Percentiles rank a stretch among this genome's conserved stretches.
phyloP scores from a whole-genome alignment of 2,329 filamentous ascomycete species.

The Calcarisporium arbuscula region DNA sequence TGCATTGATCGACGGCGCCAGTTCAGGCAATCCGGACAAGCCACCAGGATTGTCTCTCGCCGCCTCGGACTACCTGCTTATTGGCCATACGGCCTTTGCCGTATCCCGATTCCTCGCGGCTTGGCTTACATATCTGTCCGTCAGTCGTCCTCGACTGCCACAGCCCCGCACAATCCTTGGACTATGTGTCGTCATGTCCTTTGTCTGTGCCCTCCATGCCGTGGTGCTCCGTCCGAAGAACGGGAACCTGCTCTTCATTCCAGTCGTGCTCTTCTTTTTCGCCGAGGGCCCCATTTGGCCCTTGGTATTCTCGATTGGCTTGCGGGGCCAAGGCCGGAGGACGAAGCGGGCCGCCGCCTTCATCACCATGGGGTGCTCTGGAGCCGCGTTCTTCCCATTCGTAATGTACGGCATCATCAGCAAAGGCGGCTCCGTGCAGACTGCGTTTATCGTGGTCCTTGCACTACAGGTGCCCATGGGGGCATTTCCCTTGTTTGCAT shows the following conservation, averaged over 20 bases:
- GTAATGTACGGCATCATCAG: slow-evolving; percentile 63
- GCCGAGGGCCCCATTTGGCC: slow-evolving; percentile 81
- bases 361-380: slow-evolving; percentile 69
- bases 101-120: slow-evolving; percentile 65
- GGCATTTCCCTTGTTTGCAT: slow-evolving; percentile 44
- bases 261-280: slow-evolving; percentile 67
- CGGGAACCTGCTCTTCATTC: slow-evolving; percentile 47
- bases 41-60: slow-evolving; percentile 44
- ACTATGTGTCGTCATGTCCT: slow-evolving; percentile 53
- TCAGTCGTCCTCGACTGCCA: slow-evolving; percentile 42
- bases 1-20: slow-evolving; percentile 19
- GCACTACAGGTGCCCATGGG: slow-evolving; percentile 40
- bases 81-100: slow-evolving; percentile 68
- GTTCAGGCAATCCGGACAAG: slow-evolving; percentile 18
- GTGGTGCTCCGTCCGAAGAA: slow-evolving; percentile 38
- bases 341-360: slow-evolving; percentile 74
- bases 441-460: slow-evolving; percentile 59
- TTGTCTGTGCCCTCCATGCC: slow-evolving; percentile 47
- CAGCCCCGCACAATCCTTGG: slow-evolving; percentile 65
- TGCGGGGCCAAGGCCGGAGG: slow-evolving; percentile 72
- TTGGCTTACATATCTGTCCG: slow-evolving; percentile 53
- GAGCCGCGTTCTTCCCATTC: slow-evolving; percentile 69
- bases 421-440: slow-evolving; percentile 52
- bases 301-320: slow-evolving; percentile 70
- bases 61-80: slow-evolving; percentile 59